These are phyloP conservation scores for Botrytis pseudocinerea DNA, from an alignment of 2,329 filamentous ascomycete species.

Conservation along the genomic window DNA sequence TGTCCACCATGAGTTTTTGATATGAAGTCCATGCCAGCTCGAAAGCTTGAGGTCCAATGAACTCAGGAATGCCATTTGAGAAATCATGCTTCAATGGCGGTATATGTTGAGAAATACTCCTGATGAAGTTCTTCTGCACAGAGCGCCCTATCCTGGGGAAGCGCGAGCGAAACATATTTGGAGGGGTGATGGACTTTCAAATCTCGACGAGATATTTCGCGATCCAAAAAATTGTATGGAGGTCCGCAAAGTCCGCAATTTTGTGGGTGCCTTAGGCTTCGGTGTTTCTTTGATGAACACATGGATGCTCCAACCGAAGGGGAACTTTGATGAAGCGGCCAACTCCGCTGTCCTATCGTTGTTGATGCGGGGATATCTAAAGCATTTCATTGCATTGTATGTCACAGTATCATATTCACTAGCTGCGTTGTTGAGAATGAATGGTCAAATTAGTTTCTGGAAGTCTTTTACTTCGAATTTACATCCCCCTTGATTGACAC, in stretches of 20 bases:
- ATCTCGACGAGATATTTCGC: slow-evolving; percentile 18
- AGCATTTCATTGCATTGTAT: not conserved
- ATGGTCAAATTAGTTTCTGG: slow-evolving; percentile 15
- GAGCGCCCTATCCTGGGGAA: slow-evolving; percentile 36
- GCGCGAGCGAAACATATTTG: slow-evolving; percentile 39
- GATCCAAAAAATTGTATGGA: slow-evolving; percentile 23
- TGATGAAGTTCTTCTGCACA: slow-evolving; percentile 12
- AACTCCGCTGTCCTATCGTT: slow-evolving; percentile 20
- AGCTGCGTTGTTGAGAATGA: slow-evolving; percentile 26
- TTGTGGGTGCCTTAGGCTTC: not conserved
- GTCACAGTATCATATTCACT: slow-evolving; percentile 10
- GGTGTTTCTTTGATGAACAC: not conserved
- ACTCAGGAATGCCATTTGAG: slow-evolving; percentile 59
- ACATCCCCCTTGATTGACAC: slow-evolving; percentile 23
- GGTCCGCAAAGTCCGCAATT: slow-evolving; percentile 13
- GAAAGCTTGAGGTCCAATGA: slow-evolving; percentile 71
- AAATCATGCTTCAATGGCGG: slow-evolving; percentile 51
- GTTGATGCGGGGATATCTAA: slow-evolving; percentile 4
- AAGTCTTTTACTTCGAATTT: slow-evolving; percentile 16
- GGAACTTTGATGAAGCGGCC: not conserved
- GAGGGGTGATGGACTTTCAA: slow-evolving; percentile 14
- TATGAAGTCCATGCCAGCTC: slow-evolving; percentile 80
- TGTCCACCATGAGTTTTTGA: slow-evolving; percentile 70
- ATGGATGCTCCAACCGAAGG: not conserved
- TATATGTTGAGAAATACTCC: not conserved